phyloP scores from a whole-genome alignment of 306 rosid species.

The Vachellia collinsii region DNA sequence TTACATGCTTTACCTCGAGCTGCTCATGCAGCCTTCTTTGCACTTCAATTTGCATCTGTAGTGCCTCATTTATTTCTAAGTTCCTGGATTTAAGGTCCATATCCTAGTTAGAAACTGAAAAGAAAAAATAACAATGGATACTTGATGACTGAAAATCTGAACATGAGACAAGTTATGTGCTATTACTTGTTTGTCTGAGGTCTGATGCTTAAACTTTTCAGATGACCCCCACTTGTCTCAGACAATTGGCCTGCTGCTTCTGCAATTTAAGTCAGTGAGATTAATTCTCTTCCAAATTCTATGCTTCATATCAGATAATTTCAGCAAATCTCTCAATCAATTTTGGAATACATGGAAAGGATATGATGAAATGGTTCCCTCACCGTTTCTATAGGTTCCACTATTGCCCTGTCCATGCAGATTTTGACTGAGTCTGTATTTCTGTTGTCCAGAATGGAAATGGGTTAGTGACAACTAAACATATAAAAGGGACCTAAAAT shows the following conservation, averaged over 20 bases:
- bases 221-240: conserved; percentile 62
- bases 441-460: conserved; percentile 50
- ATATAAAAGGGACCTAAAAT: background rate
- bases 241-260: conserved; percentile 47
- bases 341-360: conserved; percentile 16
- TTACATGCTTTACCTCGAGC: conserved; percentile 64
- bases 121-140: conserved; percentile 2
- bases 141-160: background rate
- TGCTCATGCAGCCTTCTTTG: conserved; percentile 88
- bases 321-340: background rate
- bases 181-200: conserved; percentile 74
- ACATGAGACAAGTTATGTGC: conserved; percentile 14
- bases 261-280: conserved; percentile 36
- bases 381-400: conserved; percentile 61
- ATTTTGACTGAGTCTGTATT: conserved; percentile 82
- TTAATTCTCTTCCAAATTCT: conserved; percentile 25
- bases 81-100: conserved; percentile 48
- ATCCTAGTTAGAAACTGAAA: conserved; percentile 28
- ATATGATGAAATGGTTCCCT: conserved; percentile 18
- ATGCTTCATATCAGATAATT: background rate
- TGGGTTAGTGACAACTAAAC: conserved; percentile 4
- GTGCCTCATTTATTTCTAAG: conserved; percentile 69
- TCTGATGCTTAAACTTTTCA: conserved; percentile 57
- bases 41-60: conserved; percentile 87
- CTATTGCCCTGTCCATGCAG: conserved; percentile 65